A percentile compares a stretch with the other conserved stretches of the same genome.
Conservation (phyloP, 2,329 filamentous ascomycete species). For the Sarocladium oryzae region DNA sequence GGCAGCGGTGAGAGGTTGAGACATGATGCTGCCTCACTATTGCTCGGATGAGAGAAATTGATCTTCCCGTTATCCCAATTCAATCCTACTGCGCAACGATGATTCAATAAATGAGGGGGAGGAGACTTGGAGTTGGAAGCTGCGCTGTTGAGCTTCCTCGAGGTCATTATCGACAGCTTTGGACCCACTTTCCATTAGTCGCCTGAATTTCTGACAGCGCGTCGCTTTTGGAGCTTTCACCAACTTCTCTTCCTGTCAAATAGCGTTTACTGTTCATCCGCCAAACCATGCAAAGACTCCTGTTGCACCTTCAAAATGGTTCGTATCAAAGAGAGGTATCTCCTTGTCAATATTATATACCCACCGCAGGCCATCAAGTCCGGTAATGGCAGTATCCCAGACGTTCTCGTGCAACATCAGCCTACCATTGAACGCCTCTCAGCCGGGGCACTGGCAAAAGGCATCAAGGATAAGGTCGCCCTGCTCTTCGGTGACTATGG, state of each 20-base stretch:
- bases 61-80: too few relatives aligned
- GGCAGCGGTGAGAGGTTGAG: slow-evolving; percentile 54
- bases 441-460: slow-evolving; percentile 56
- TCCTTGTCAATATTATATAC: slow-evolving; percentile 91
- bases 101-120: too few relatives aligned
- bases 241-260: background rate
- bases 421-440: slow-evolving; percentile 71
- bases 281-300: background rate
- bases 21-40: background rate
- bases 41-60: background rate
- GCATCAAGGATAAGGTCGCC: slow-evolving; percentile 63
- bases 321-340: slow-evolving; percentile 90
- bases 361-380: slow-evolving; percentile 46
- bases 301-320: slow-evolving; percentile 57
- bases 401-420: slow-evolving; percentile 68
- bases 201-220: background rate
- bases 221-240: background rate
- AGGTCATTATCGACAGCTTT: background rate
- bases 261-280: background rate
- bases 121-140: background rate
- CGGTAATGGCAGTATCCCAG: slow-evolving; percentile 36
- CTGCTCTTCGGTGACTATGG: slow-evolving; percentile 86
- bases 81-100: too few relatives aligned
- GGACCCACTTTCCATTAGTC: background rate
- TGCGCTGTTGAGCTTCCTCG: background rate